Evolutionary conservation across 768 basidiomycete genomes (phyloP).

Genomic region (Termitomyces bulborhizus): DNA sequence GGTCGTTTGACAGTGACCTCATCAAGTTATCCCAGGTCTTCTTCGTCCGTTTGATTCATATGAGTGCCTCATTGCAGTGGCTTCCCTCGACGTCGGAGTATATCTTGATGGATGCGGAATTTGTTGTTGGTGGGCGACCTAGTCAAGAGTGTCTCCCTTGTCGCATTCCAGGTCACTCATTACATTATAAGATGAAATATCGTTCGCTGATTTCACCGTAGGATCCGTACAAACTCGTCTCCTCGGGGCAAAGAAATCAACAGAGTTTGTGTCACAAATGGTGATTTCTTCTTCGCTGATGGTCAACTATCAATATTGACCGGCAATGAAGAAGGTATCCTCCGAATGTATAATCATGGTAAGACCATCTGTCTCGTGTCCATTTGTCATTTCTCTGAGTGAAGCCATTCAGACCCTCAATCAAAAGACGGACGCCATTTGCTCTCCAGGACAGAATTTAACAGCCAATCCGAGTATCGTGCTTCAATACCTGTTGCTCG

Average conservation of each 20-base stretch:
- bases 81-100: constrained; percentile 92
- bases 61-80: constrained; percentile 91
- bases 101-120: constrained; percentile 89
- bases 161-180: constrained; percentile 81
- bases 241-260: constrained; percentile 67
- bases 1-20: neutral
- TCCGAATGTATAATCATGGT: constrained; percentile 85
- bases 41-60: constrained; percentile 91
- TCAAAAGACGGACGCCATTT: constrained; percentile 81
- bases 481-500: constrained; percentile 66
- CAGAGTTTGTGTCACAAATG: constrained; percentile 53
- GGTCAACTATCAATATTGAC: constrained; percentile 73
- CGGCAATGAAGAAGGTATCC: constrained; percentile 78
- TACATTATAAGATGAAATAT: neutral
- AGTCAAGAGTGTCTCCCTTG: constrained; percentile 85
- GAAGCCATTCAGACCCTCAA: constrained; percentile 58
- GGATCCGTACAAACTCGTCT: constrained; percentile 92
- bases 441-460: constrained; percentile 73
- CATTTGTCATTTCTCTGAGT: constrained; percentile 1
- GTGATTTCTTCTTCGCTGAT: constrained; percentile 87
- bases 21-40: constrained; percentile 58
- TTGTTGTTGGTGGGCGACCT: constrained; percentile 89
- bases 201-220: constrained; percentile 22
- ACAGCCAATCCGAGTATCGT: constrained; percentile 65
- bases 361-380: constrained; percentile 10